Evolutionary conservation across 2,329 filamentous ascomycete genomes (phyloP), one percentile per base, ranked within the genome.

Genomic region (Dryadomyces quercus-mongolicae): DNA sequence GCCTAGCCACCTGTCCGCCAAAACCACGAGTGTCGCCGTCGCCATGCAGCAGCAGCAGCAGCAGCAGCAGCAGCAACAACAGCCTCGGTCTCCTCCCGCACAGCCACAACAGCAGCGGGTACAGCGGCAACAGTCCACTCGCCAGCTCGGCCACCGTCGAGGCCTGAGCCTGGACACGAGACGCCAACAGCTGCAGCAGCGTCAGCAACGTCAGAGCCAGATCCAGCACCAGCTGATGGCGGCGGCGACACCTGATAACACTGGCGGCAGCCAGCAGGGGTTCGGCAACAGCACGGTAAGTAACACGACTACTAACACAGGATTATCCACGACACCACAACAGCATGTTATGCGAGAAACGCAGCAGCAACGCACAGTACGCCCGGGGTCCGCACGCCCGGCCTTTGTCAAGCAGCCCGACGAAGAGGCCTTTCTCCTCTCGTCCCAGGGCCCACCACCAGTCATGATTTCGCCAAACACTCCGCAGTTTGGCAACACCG

Each of bases 301-400:
- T 72, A 75, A 69, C 61, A 62, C 65, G 69, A 80, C 70, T 67
- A 74, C 71, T 68, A 75, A 74, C 67, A 68, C 72, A 75, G 74
- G 74, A 78, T 71, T 74, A 74, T 65, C 74, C 72, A 70, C 69
- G 63, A 78, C 73, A 72, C 73, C 74, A 79, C 86, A 54, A 49
- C 86, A 55, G 49, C 85, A 89, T 80, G 78, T 82, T 74, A 80
- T 89, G 84, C 86, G 85, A 85, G 86, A 88, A 87, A 80, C 85
- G 83, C 88, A 92, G 81, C 82, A 88, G 84, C 87, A 90, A 76
- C 82, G 81, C 80, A 79, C 82, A 79, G 80, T 81, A 80, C 83
- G 86, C 82, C 85, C 85, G 81, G 84, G 85, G 49, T 21, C 22
- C 79, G 76, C 67, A 56, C 57, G 60, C 57, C 70, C 70, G 65